A percentile compares a stretch with the other conserved stretches of the same genome.
phyloP scores from a whole-genome alignment of 257 asterid species.

The Lavandula angustifolia region DNA sequence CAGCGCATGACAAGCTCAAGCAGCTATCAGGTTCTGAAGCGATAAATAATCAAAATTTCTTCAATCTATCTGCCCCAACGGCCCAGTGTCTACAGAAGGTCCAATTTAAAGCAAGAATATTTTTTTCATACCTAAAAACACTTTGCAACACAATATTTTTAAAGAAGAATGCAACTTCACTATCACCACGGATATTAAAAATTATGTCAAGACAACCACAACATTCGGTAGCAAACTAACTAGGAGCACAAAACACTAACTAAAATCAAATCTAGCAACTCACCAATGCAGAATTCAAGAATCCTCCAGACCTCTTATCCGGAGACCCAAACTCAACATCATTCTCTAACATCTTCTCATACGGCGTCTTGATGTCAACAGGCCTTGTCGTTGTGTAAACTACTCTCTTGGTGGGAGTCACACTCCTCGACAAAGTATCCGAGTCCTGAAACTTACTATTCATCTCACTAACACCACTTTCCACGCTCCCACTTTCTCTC shows the following conservation, averaged over 20 bases:
- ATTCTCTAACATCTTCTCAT: slow-evolving; percentile 94
- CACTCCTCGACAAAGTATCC: slow-evolving; percentile 61
- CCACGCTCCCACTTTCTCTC: slow-evolving; percentile 52
- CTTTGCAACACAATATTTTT: not conserved
- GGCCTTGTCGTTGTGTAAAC: slow-evolving; percentile 91
- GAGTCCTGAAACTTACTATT: slow-evolving; percentile 74
- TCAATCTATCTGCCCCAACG: not conserved
- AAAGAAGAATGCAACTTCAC: slow-evolving; percentile 20
- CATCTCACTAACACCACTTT: slow-evolving; percentile 47
- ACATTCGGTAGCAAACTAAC: slow-evolving; percentile 16
- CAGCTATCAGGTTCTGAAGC: slow-evolving; percentile 1
- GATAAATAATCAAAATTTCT: slow-evolving; percentile 3
- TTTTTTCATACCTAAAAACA: slow-evolving; percentile 19
- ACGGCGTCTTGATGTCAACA: slow-evolving; percentile 81
- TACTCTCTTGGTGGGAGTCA: slow-evolving; percentile 70
- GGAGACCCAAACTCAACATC: slow-evolving; percentile 97
- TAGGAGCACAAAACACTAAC: not conserved
- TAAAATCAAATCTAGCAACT: slow-evolving; percentile 38
- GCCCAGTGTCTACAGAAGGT: not conserved
- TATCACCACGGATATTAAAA: slow-evolving; percentile 11
- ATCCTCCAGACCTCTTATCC: slow-evolving; percentile 96
- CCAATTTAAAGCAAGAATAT: not conserved
- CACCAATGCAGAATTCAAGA: slow-evolving; percentile 94
- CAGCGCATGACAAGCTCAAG: too few relatives aligned
- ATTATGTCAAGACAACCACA: slow-evolving; percentile 8